Evolutionary conservation across 306 rosid species (phyloP).

Genomic region (Astragalus glycyphyllos): DNA sequence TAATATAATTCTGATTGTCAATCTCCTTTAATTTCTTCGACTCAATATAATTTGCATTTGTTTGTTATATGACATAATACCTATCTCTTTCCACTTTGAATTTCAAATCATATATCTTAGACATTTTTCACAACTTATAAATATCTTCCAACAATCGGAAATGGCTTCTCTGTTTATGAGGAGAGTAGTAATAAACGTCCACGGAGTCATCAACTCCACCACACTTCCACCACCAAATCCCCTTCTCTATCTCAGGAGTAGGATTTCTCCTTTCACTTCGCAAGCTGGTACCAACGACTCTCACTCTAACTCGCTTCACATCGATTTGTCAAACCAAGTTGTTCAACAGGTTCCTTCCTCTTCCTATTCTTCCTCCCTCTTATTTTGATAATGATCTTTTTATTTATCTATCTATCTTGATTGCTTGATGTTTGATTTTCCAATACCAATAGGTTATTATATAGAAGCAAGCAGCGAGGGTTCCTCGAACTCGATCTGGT

Average conservation of each 20-base stretch:
- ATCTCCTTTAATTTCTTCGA: too few relatives aligned
- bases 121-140: too few relatives aligned
- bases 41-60: too few relatives aligned
- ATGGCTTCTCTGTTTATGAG: conserved; percentile 52
- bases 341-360: conserved; percentile 60
- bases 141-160: too few relatives aligned
- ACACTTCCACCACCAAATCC: conserved; percentile 31
- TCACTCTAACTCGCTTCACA: conserved; percentile 33
- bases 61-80: too few relatives aligned
- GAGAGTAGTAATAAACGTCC: conserved; percentile 41
- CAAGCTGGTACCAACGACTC: conserved; percentile 30
- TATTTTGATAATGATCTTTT: neutral
- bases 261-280: conserved; percentile 46
- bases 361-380: neutral
- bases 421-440: neutral
- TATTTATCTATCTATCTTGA: too few relatives aligned
- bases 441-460: conserved; percentile 52
- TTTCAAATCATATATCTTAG: too few relatives aligned
- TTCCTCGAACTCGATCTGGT: conserved; percentile 86
- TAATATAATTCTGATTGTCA: too few relatives aligned
- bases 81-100: too few relatives aligned
- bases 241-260: conserved; percentile 5
- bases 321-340: conserved; percentile 78
- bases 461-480: conserved; percentile 94
- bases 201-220: conserved; percentile 47